Percentiles rank a stretch among this genome's conserved stretches.
Conservation (phyloP, 2,329 filamentous ascomycete genomes). For the Ceratocystis alfenasii region DNA sequence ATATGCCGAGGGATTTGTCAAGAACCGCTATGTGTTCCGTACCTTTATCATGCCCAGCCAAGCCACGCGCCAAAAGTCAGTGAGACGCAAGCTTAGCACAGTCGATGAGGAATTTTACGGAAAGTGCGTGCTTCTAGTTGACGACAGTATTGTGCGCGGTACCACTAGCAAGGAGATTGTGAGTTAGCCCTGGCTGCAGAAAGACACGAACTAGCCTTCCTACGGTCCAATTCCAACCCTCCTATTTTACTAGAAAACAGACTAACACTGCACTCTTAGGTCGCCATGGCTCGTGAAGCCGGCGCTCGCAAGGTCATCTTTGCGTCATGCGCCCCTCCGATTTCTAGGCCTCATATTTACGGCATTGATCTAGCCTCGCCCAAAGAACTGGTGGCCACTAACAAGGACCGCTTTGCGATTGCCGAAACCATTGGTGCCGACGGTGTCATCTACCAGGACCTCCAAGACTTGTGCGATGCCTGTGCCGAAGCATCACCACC, state of each 20-base stretch:
- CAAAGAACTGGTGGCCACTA: constrained; percentile 34
- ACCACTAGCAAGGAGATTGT: constrained; percentile 53
- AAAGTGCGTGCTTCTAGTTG: constrained; percentile 70
- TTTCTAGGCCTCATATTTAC: constrained; percentile 71
- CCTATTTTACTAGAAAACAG: not conserved
- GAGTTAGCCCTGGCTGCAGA: constrained; percentile 11
- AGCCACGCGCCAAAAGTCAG: constrained; percentile 66
- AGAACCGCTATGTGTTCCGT: constrained; percentile 79
- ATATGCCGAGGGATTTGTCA: constrained; percentile 71
- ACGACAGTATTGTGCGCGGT: constrained; percentile 81
- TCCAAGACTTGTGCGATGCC: constrained; percentile 67
- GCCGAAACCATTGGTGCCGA: constrained; percentile 35
- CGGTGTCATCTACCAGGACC: constrained; percentile 45
- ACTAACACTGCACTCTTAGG: constrained; percentile 23
- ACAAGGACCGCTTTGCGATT: constrained; percentile 33
- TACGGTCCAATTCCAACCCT: too few relatives aligned
- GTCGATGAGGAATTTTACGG: constrained; percentile 76
- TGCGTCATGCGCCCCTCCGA: constrained; percentile 67
- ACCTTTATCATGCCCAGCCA: constrained; percentile 71
- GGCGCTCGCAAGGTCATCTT: constrained; percentile 75
- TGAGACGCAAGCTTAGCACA: constrained; percentile 78
- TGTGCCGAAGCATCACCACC: constrained; percentile 54
- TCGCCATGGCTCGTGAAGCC: constrained; percentile 66
- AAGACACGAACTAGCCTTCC: too few relatives aligned
- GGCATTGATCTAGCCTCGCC: constrained; percentile 39